phyloP scores from a whole-genome alignment of 78 protist genomes.

The Emiliania huxleyi region DNA sequence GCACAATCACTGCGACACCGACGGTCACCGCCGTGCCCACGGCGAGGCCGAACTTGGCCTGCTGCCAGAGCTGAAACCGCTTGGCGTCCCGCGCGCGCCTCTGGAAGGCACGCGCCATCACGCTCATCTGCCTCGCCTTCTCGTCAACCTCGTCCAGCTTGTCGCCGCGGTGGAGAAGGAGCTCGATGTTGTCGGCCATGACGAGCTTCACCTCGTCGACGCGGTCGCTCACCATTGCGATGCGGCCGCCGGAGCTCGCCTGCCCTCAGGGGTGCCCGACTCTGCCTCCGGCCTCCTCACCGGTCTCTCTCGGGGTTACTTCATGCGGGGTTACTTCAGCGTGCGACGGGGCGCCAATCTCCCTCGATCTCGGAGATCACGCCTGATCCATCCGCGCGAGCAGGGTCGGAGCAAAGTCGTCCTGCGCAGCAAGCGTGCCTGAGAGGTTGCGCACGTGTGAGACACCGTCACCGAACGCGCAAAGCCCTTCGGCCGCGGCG shows the following conservation, averaged over 20 bases:
- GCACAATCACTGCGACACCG: neutral
- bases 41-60: neutral
- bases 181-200: neutral
- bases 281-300: too few species aligned
- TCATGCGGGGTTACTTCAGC: too few species aligned
- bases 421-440: neutral
- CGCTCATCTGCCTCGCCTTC: neutral
- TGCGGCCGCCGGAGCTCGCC: neutral
- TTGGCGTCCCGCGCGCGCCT: neutral
- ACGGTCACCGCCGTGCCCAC: neutral
- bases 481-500: too few species aligned
- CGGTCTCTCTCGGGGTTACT: too few species aligned
- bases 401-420: neutral
- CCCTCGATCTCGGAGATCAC: too few species aligned
- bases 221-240: neutral
- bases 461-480: too few species aligned
- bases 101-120: neutral
- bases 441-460: too few species aligned
- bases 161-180: neutral
- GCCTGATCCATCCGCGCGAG: conserved; percentile 5
- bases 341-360: too few species aligned
- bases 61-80: neutral
- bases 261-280: too few species aligned
- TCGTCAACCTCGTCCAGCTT: neutral
- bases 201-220: neutral